Evolutionary conservation across 2,329 filamentous ascomycete genomes (phyloP).

Genomic region (Tolypocladium inflatum): DNA sequence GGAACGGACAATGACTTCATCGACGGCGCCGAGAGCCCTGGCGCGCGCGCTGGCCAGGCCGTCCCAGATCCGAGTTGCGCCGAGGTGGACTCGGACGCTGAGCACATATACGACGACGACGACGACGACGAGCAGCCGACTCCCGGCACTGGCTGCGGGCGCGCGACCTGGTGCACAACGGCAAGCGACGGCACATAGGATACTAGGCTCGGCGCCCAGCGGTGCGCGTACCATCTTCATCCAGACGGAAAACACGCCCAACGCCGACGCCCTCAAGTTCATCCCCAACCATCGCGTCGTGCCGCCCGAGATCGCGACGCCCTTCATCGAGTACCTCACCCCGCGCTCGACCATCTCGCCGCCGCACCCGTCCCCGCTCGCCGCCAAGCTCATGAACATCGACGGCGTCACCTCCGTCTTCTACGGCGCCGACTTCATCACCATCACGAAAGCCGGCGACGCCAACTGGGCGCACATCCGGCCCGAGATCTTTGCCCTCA

Average conservation of each 20-base stretch:
- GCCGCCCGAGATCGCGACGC: conserved; percentile 59
- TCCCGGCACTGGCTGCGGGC: conserved; percentile 9
- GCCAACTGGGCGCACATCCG: conserved; percentile 92
- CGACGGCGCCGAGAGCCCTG: conserved; percentile 12
- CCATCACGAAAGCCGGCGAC: conserved; percentile 80
- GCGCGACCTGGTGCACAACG: conserved; percentile 6
- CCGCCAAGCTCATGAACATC: conserved; percentile 81
- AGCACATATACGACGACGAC: conserved; percentile 10
- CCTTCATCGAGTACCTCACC: conserved; percentile 86
- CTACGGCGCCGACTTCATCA: conserved; percentile 93
- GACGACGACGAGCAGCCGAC: conserved; percentile 2
- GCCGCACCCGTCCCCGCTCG: conserved; percentile 83
- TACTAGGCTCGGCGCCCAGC: conserved; percentile 4
- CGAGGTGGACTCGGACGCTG: conserved; percentile 17
- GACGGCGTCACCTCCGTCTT: conserved; percentile 94
- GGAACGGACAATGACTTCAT: conserved; percentile 13
- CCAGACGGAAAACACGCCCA: conserved; percentile 90
- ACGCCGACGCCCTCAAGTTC: conserved; percentile 94
- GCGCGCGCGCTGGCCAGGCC: conserved; percentile 13
- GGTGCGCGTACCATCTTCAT: conserved; percentile 80
- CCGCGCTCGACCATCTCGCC: conserved; percentile 82
- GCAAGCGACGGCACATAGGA: neutral
- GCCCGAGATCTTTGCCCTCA: conserved; percentile 88
- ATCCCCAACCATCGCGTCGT: conserved; percentile 82
- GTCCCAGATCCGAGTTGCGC: conserved; percentile 11